Base-by-base conservation (phyloP, 495 filamentous ascomycete species). In the Echria macrotheca region DNA sequence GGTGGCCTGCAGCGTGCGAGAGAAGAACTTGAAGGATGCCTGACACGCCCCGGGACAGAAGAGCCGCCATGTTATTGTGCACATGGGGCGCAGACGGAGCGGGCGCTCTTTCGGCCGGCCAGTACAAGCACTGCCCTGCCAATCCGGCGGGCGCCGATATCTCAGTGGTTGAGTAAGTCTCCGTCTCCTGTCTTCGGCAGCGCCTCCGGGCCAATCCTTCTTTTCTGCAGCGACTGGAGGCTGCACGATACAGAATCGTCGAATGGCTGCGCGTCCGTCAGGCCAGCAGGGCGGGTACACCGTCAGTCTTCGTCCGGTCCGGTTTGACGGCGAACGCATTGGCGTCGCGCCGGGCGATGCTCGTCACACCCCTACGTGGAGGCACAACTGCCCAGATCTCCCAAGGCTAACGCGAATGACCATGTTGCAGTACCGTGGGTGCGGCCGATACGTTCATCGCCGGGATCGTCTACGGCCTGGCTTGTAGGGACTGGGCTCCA, bases 381-480 rank as follows among this genome's bases (percentile, higher is more conserved):
- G 25, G 25, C 33, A n/a, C 47, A 24, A 22, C n/a, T n/a, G 26
- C 25, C 14, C 19, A 39, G 15, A 11, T 31, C 19, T 24, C 9
- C 14, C 26, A 29, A 35, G 50, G 54, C 60, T 63, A 61, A 61
- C 52, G 43, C 8, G 14, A 25, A 38, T 33, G 25, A 17, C 40
- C 8, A 14, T 28, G 17, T 47, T 39, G 31, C 44, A 87, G 83
- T 56, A 75, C 83, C 8, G 75, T 86, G 40, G 83, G 84, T 36
- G 85, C 85, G 48, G 85, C 84, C 55, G 84, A 89, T 58, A 87
- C 84, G 1, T 87, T 89, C 54, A 80, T 85, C 51, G 84, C 84
- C 6, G 85, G 83, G 19, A 79, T 87, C 61, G 62, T 87, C 33
- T 87, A 81, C 59, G 75, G 72, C 15, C 57, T 85, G 53, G 64